Base-by-base conservation (phyloP, 805 yeast genomes). In the Ogataea philodendri region DNA sequence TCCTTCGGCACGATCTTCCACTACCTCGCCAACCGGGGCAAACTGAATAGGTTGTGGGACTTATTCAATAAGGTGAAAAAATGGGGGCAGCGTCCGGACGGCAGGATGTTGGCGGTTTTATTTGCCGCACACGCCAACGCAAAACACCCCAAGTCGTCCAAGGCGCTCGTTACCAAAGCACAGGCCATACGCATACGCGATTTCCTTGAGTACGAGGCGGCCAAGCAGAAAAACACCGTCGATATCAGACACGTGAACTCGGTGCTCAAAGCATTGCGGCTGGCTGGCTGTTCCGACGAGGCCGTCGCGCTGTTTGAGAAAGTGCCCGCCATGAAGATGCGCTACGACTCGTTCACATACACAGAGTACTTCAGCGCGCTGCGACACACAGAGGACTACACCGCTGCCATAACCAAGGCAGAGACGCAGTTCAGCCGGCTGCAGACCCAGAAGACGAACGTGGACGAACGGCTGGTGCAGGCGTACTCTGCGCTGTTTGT, bases 1-100 rank as follows among this genome's bases (percentile, higher is more conserved):
- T 84, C 76, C 1, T 71, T 77, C 75, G 84, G 84, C 44, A 66
- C 71, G n/a, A 65, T 84, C 0, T 54, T 78, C 50, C 67, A 71
- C 41, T 69, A 76, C 63, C 62, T 69, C 26, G 57, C 80, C 4
- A 54, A 55, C 6, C 48, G 62, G 7, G 66, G 70, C 3, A 67
- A 69, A 15, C 54, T 69, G 1, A 67, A 69, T 28, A 66, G 64
- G 6, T 82, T 83, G 0, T 37, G 80, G 16, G 72, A 72, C 25
- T 45, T 74, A 13, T 68, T 69, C 41, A 67, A 69, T 32, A 69
- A 72, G 59, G 63, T 85, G 32, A 78, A 76, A 46, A 81, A 79
- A 52, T 73, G 84, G 78, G 73, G 72, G 1, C 67, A 78, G 9
- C 69, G 71, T 2, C 61, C 69, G 5, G 74, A 79, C 46, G 71